Evolutionary conservation across 2,329 filamentous ascomycete species (phyloP).

Genomic region (Aspergillus carbonarius): DNA sequence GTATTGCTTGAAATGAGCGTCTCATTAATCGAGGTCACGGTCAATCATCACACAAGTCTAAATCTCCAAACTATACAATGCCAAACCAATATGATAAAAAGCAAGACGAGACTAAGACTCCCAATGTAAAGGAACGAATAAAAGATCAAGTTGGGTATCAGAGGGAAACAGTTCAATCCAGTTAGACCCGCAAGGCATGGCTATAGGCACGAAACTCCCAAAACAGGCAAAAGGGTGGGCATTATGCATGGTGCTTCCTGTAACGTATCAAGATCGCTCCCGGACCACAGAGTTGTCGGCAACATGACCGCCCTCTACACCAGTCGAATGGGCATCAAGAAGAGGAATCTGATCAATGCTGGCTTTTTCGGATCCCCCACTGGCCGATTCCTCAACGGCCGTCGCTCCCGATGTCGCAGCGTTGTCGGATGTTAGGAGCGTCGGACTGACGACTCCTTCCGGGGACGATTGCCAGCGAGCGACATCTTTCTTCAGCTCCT

Average conservation of each 20-base stretch:
- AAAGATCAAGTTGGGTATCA: conserved; percentile 1
- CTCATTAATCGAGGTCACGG: neutral
- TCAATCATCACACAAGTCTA: conserved; percentile 1
- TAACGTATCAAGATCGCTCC: conserved; percentile 24
- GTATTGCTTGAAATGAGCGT: neutral
- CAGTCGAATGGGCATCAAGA: conserved; percentile 36
- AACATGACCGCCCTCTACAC: conserved; percentile 16
- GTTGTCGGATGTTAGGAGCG: conserved; percentile 23
- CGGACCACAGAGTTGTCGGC: conserved; percentile 18
- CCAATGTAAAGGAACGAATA: neutral
- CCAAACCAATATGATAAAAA: neutral
- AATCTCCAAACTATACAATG: neutral
- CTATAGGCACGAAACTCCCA: neutral
- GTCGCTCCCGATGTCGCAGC: conserved; percentile 21
- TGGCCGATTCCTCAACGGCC: conserved; percentile 19
- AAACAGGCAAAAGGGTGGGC: neutral
- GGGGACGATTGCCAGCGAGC: conserved; percentile 71
- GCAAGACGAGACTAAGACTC: too few species aligned
- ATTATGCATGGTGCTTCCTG: neutral
- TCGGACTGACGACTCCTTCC: conserved; percentile 33
- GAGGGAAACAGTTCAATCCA: neutral
- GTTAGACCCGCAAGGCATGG: neutral
- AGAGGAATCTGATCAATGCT: conserved; percentile 38
- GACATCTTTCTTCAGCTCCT: conserved; percentile 84
- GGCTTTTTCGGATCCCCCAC: conserved; percentile 25